Evolutionary conservation across 768 basidiomycete genomes (phyloP).

Genomic region (Amanita exitialis): DNA sequence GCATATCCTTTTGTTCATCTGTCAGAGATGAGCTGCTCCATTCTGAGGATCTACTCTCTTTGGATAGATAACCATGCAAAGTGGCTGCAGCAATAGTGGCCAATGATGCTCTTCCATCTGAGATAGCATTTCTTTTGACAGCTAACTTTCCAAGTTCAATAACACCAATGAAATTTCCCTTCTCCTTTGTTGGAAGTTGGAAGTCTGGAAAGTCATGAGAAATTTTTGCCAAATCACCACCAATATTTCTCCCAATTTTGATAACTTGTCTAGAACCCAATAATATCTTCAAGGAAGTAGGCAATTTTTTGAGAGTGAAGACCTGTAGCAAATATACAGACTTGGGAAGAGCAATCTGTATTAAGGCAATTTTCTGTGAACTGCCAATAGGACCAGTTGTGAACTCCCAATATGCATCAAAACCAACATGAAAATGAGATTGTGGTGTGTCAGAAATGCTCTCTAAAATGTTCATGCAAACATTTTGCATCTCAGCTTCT

Average conservation of each 20-base stretch:
- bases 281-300: conserved; percentile 6
- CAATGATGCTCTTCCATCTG: conserved; percentile 9
- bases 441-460: background rate
- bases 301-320: conserved; percentile 1
- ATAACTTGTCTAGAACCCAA: conserved; percentile 4
- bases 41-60: conserved; percentile 1
- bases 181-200: background rate
- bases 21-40: conserved; percentile 1
- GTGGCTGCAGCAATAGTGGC: conserved; percentile 7
- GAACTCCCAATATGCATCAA: conserved; percentile 12
- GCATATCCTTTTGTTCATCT: conserved; percentile 7
- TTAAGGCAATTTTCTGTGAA: conserved; percentile 9
- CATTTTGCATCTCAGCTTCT: conserved; percentile 8
- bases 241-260: conserved; percentile 10
- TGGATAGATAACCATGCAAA: conserved; percentile 2
- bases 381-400: conserved; percentile 5
- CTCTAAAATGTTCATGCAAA: conserved; percentile 2
- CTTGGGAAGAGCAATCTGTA: conserved; percentile 5
- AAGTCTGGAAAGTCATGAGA: conserved; percentile 9
- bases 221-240: conserved; percentile 9
- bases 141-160: conserved; percentile 10
- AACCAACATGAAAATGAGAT: conserved; percentile 7
- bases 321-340: conserved; percentile 5
- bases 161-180: background rate
- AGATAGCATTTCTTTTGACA: conserved; percentile 7